Percentiles rank a stretch among this genome's conserved stretches.
Evolutionary conservation across 768 basidiomycete species (phyloP).

Genomic region (Thelephora ganbajun): DNA sequence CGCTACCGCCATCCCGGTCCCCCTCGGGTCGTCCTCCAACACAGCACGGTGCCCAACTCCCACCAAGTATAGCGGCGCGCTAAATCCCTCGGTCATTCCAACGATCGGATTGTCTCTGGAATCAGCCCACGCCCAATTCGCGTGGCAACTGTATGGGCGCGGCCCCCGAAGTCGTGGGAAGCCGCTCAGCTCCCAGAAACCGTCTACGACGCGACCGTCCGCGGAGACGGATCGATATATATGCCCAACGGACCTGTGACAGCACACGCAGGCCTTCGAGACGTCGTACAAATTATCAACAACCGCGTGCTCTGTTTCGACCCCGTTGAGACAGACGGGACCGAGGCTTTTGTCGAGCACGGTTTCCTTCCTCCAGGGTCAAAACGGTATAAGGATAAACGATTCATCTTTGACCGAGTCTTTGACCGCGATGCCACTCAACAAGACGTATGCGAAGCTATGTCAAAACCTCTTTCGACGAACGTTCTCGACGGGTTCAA

Average conservation of each 20-base stretch:
- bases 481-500: conserved; percentile 91
- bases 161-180: conserved; percentile 79
- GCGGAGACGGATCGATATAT: conserved; percentile 79
- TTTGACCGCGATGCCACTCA: conserved; percentile 74
- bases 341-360: conserved; percentile 68
- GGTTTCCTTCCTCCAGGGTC: conserved; percentile 79
- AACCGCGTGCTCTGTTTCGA: conserved; percentile 94
- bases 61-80: conserved; percentile 73
- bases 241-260: conserved; percentile 39
- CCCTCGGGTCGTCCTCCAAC: conserved; percentile 69
- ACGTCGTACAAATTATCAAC: conserved; percentile 82
- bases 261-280: conserved; percentile 45
- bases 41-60: conserved; percentile 90
- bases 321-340: conserved; percentile 78
- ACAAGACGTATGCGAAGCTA: conserved; percentile 77
- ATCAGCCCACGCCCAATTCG: not conserved
- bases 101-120: conserved; percentile 81
- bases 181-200: conserved; percentile 71
- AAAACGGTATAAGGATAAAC: conserved; percentile 90
- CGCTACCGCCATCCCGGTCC: conserved; percentile 27
- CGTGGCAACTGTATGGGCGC: conserved; percentile 61
- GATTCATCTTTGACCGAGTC: conserved; percentile 95
- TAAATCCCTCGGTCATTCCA: conserved; percentile 84
- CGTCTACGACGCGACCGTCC: conserved; percentile 53
- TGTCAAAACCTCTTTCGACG: conserved; percentile 71